These are phyloP conservation scores for Phytophthora fragariaefolia DNA, from an alignment of 352 stramenopile genomes.

Conservation along the genomic window DNA sequence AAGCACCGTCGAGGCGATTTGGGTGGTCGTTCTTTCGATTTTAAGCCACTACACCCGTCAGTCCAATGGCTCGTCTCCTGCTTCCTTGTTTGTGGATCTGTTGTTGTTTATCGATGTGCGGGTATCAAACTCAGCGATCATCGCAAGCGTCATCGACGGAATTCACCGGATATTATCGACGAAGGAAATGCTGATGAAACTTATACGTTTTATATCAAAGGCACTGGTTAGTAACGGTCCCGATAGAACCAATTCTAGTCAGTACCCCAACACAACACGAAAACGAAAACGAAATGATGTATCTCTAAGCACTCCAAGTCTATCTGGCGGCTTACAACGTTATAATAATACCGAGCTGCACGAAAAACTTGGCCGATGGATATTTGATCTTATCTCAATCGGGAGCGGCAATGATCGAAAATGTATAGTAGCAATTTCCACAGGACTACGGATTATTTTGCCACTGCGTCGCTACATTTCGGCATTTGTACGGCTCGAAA, in stretches of 20 bases:
- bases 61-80: conserved; percentile 24
- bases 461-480: conserved; percentile 55
- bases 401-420: conserved; percentile 34
- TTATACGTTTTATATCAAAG: conserved; percentile 35
- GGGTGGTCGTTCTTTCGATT: conserved; percentile 36
- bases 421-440: conserved; percentile 41
- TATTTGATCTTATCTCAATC: conserved; percentile 54
- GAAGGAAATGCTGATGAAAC: conserved; percentile 35
- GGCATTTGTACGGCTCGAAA: conserved; percentile 44
- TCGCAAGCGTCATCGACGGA: conserved; percentile 29
- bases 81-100: conserved; percentile 37
- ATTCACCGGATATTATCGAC: conserved; percentile 34
- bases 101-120: conserved; percentile 31
- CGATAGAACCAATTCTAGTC: conserved; percentile 12
- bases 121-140: conserved; percentile 18
- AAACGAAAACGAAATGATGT: conserved; percentile 40
- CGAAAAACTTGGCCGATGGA: conserved; percentile 49
- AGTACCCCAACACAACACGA: conserved; percentile 12
- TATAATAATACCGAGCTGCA: conserved; percentile 25
- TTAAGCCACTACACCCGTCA: conserved; percentile 33
- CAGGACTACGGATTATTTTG: conserved; percentile 51
- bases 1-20: conserved; percentile 25
- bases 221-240: conserved; percentile 15
- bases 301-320: neutral
- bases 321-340: conserved; percentile 3